Conservation (phyloP, 2,329 filamentous ascomycete species). For the Penicillium sp. region DNA sequence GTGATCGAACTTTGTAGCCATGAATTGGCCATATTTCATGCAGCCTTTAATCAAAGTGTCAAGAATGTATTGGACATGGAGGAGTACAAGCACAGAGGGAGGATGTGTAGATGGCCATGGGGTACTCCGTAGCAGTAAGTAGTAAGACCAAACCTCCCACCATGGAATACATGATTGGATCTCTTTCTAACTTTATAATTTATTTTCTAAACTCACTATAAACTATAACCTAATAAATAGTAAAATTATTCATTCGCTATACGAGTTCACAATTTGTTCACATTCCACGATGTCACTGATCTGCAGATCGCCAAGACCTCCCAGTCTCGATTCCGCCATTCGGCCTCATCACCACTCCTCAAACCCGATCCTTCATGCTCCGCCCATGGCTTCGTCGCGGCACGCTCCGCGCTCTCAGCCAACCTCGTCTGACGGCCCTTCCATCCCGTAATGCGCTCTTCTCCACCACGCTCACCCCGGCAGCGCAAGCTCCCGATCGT, state of each 20-base stretch:
- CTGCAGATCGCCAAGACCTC: constrained; percentile 16
- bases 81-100: neutral
- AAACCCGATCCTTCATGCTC: constrained; percentile 32
- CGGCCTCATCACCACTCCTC: neutral
- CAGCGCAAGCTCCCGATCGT: constrained; percentile 16
- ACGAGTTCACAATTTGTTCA: too few relatives aligned
- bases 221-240: too few relatives aligned
- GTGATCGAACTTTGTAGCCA: neutral
- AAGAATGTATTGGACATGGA: neutral
- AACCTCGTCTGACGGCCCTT: constrained; percentile 12
- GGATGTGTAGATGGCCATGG: too few relatives aligned
- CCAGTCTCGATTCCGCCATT: neutral
- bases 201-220: too few relatives aligned
- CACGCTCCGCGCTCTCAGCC: constrained; percentile 29
- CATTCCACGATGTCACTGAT: constrained; percentile 4
- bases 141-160: too few relatives aligned
- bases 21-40: neutral
- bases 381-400: constrained; percentile 36
- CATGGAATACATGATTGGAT: too few relatives aligned
- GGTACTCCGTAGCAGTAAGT: too few relatives aligned
- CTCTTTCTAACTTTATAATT: too few relatives aligned
- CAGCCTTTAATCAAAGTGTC: too few relatives aligned
- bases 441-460: constrained; percentile 9
- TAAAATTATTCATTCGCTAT: too few relatives aligned
- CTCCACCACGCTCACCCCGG: constrained; percentile 16